phyloP scores from a whole-genome alignment of 768 basidiomycete genomes.

The Russula olivacea region DNA sequence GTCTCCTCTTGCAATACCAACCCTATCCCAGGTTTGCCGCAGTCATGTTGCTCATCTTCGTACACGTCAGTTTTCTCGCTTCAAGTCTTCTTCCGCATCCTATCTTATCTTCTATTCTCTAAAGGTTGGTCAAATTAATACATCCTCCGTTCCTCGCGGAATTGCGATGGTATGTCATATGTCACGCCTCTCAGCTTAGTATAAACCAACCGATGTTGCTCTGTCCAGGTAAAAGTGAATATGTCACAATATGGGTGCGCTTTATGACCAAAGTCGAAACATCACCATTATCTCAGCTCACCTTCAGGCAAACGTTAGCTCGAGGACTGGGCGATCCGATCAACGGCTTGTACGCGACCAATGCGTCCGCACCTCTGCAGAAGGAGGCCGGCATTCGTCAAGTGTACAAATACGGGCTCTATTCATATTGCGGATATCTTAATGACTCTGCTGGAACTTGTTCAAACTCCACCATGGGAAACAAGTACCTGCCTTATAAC shows the following conservation, averaged over 20 bases:
- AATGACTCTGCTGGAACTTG: constrained; percentile 56
- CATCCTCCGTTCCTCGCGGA: constrained; percentile 60
- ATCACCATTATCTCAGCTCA: constrained; percentile 10
- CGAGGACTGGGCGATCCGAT: constrained; percentile 44
- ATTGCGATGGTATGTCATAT: constrained; percentile 59
- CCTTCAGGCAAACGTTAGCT: constrained; percentile 45
- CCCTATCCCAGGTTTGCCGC: constrained; percentile 39
- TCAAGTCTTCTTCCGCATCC: constrained; percentile 18
- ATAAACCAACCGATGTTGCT: constrained; percentile 19
- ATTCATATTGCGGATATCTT: constrained; percentile 72
- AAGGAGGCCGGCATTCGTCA: constrained; percentile 55
- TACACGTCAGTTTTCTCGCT: constrained; percentile 52
- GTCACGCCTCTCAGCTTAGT: constrained; percentile 13
- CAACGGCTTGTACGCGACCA: constrained; percentile 56
- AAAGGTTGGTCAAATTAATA: constrained; percentile 82
- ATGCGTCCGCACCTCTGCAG: constrained; percentile 57
- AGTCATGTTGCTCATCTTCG: constrained; percentile 66
- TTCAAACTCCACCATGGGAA: constrained; percentile 52
- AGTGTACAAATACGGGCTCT: constrained; percentile 73
- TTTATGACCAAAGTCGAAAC: constrained; percentile 1
- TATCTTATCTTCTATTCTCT: constrained; percentile 28
- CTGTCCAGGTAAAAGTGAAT: constrained; percentile 56
- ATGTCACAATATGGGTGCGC: constrained; percentile 65
- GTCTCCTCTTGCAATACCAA: constrained; percentile 26
- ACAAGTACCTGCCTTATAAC: constrained; percentile 58